A percentile compares a stretch with the other conserved stretches of the same genome.
These are phyloP conservation scores for Candida sithepensis DNA, from an alignment of 805 yeast species.

Conservation along the genomic window DNA sequence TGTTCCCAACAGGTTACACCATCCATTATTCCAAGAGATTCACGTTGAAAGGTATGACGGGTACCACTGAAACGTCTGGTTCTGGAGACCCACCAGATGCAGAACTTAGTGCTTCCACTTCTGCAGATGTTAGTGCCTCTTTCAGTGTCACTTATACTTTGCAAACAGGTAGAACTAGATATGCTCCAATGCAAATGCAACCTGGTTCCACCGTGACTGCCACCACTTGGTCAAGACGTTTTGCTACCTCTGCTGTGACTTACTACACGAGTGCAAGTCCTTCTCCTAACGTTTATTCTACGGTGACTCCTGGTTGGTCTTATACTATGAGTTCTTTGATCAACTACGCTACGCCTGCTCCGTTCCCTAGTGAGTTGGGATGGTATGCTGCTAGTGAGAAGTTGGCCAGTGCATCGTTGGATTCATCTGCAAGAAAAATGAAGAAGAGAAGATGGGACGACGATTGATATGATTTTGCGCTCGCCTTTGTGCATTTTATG, in stretches of 20 bases:
- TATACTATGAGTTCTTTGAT: slow-evolving; percentile 58
- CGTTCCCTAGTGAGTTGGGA: slow-evolving; percentile 58
- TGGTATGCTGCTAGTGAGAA: slow-evolving; percentile 62
- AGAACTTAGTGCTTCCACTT: slow-evolving; percentile 35
- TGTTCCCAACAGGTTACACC: slow-evolving; percentile 39
- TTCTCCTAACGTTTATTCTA: slow-evolving; percentile 51
- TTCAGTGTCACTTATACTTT: slow-evolving; percentile 66
- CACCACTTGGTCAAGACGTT: slow-evolving; percentile 61
- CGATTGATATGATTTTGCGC: slow-evolving; percentile 3
- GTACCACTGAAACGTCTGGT: slow-evolving; percentile 50
- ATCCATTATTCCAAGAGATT: slow-evolving; percentile 71
- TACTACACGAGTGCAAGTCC: slow-evolving; percentile 46
- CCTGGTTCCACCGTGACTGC: slow-evolving; percentile 72
- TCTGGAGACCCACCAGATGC: slow-evolving; percentile 43
- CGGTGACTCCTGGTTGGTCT: slow-evolving; percentile 83
- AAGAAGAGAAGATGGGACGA: slow-evolving; percentile 33
- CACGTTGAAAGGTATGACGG: slow-evolving; percentile 66
- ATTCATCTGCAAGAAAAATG: slow-evolving; percentile 20
- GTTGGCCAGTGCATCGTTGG: slow-evolving; percentile 35
- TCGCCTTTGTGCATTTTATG: background rate
- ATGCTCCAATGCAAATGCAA: slow-evolving; percentile 91
- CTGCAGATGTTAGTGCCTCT: slow-evolving; percentile 44
- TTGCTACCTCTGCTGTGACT: slow-evolving; percentile 65
- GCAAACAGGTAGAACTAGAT: slow-evolving; percentile 77
- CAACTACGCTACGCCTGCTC: slow-evolving; percentile 72